phyloP scores from a whole-genome alignment of 2,329 filamentous ascomycete genomes.

The Fusarium newnesense region DNA sequence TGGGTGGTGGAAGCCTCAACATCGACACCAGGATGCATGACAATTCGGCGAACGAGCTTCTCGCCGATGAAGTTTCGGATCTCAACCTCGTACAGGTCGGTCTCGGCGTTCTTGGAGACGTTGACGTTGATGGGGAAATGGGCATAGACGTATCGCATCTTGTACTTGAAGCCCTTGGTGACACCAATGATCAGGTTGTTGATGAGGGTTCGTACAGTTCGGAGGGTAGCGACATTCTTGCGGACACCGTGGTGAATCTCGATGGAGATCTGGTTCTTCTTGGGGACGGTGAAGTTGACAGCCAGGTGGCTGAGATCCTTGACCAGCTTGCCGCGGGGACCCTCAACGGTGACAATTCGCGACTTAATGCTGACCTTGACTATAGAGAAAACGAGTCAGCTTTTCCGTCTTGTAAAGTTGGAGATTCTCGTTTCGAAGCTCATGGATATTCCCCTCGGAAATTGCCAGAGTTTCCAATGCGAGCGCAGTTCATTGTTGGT shows the following conservation, averaged over 20 bases:
- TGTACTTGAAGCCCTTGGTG: constrained; percentile 99
- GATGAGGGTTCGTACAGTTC: constrained; percentile 97
- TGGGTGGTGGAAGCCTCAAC: constrained; percentile 89
- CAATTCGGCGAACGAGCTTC: constrained; percentile 96
- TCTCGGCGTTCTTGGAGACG: constrained; percentile 95
- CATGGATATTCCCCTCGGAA: constrained; percentile 1
- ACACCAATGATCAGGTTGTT: constrained; percentile 99
- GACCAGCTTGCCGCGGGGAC: constrained; percentile 93
- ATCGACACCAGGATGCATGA: constrained; percentile 90
- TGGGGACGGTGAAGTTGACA: constrained; percentile 91
- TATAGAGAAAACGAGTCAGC: constrained; percentile 57
- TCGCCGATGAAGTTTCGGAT: constrained; percentile 99
- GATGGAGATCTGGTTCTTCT: constrained; percentile 90
- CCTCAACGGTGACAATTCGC: constrained; percentile 95
- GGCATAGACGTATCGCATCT: constrained; percentile 99
- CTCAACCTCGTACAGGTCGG: constrained; percentile 89
- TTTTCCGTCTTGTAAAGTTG: constrained; percentile 22
- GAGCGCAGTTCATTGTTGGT: constrained; percentile 22
- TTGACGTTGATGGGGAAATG: constrained; percentile 99
- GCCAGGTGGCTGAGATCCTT: constrained; percentile 98
- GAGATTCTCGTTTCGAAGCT: constrained; percentile 6
- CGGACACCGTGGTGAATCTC: constrained; percentile 98
- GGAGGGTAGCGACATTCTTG: constrained; percentile 98
- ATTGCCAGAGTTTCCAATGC: constrained; percentile 5
- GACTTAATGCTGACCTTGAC: constrained; percentile 99